phyloP scores from a whole-genome alignment of 176 grass and related monocot species.

The Bonia amplexicaulis region DNA sequence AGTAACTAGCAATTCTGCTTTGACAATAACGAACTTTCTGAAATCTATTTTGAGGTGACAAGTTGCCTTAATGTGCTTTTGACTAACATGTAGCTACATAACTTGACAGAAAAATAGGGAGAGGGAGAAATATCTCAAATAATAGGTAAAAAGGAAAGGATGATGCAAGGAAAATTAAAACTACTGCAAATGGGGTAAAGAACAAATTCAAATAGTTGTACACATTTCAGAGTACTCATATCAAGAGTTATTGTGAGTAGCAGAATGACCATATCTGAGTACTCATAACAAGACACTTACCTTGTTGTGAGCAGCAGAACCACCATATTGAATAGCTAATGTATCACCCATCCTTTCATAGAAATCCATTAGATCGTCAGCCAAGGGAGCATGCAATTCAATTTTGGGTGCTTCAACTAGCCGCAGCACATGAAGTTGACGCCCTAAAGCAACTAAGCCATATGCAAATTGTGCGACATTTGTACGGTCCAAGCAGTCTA shows the following conservation, averaged over 20 bases:
- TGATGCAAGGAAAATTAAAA: not conserved
- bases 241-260: slow-evolving; percentile 57
- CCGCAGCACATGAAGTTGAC: slow-evolving; percentile 67
- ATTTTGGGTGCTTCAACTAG: slow-evolving; percentile 57
- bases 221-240: not conserved
- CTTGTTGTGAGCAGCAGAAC: slow-evolving; percentile 99
- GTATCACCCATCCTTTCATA: slow-evolving; percentile 98
- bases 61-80: not conserved
- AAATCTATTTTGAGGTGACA: not conserved
- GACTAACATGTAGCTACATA: not conserved
- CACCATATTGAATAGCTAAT: slow-evolving; percentile 78
- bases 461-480: slow-evolving; percentile 96
- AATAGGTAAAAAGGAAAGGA: not conserved
- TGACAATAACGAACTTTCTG: not conserved
- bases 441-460: slow-evolving; percentile 76
- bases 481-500: slow-evolving; percentile 96
- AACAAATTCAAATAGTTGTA: not conserved
- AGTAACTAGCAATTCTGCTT: not conserved
- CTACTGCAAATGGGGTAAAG: not conserved
- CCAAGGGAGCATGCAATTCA: slow-evolving; percentile 66
- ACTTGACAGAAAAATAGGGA: not conserved
- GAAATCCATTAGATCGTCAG: slow-evolving; percentile 75
- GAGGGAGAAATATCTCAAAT: not conserved
- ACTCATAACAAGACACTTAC: slow-evolving; percentile 36
- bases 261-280: slow-evolving; percentile 49